Conservation (phyloP, 495 filamentous ascomycete genomes). For the Sphaerosporella brunnea region DNA sequence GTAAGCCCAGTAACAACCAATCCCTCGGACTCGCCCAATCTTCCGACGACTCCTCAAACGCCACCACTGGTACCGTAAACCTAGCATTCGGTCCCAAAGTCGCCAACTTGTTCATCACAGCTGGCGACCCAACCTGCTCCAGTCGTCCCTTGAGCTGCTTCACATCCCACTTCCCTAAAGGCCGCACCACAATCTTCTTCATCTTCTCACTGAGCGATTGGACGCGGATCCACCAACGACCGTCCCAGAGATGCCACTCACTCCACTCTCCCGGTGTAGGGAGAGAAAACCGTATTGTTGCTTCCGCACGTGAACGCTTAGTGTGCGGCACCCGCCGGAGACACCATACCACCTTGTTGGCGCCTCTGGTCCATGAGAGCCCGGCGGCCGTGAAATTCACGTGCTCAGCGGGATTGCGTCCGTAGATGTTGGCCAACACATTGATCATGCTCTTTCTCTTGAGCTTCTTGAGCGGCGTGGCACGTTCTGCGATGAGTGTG, state of each 20-base stretch:
- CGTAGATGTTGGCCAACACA: constrained; percentile 6
- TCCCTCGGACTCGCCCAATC: background rate
- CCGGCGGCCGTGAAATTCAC: constrained; percentile 14
- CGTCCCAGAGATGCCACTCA: constrained; percentile 52
- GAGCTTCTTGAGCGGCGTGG: constrained; percentile 2
- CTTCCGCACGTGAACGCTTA: background rate
- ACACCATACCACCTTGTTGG: background rate
- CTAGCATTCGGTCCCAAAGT: background rate
- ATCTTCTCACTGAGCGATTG: background rate
- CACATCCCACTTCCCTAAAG: background rate
- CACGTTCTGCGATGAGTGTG: background rate
- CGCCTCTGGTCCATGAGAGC: constrained; percentile 12
- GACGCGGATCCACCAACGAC: constrained; percentile 64
- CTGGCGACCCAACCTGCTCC: background rate
- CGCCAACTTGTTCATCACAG: background rate
- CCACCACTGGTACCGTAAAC: background rate
- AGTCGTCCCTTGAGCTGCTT: background rate
- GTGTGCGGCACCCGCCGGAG: background rate
- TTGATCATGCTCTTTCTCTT: constrained; percentile 4
- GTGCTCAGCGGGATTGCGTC: constrained; percentile 25
- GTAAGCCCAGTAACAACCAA: background rate
- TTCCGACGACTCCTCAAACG: background rate
- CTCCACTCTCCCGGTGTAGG: constrained; percentile 14
- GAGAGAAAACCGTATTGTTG: background rate
- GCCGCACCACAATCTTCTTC: background rate